These are phyloP conservation scores for Astraeus odoratus DNA, from an alignment of 768 basidiomycete species.

Conservation along the genomic window DNA sequence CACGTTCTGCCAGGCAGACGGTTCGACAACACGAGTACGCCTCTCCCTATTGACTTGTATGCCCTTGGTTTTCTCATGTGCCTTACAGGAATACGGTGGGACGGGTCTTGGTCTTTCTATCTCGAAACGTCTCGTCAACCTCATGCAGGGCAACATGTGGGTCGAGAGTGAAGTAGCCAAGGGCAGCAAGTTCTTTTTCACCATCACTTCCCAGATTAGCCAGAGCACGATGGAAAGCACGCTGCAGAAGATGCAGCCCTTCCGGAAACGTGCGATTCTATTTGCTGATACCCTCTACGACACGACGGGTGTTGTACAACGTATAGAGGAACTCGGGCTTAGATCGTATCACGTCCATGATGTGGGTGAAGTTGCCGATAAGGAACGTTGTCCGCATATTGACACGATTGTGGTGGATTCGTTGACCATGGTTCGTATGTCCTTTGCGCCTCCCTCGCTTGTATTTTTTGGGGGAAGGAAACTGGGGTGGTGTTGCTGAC, in stretches of 20 bases:
- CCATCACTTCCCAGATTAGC: constrained; percentile 81
- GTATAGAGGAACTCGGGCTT: constrained; percentile 75
- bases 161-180: constrained; percentile 91
- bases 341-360: constrained; percentile 70
- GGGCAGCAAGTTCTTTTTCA: constrained; percentile 96
- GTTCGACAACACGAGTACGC: constrained; percentile 87
- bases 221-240: constrained; percentile 68
- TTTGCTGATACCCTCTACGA: constrained; percentile 86
- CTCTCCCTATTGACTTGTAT: constrained; percentile 7
- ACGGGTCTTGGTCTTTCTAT: constrained; percentile 96
- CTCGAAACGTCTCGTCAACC: constrained; percentile 91
- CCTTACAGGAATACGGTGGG: constrained; percentile 83
- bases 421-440: constrained; percentile 70
- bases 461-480: neutral
- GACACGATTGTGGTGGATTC: constrained; percentile 97
- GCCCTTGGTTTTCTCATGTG: constrained; percentile 1
- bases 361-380: constrained; percentile 75
- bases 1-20: constrained; percentile 98
- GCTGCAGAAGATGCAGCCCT: constrained; percentile 76
- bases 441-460: constrained; percentile 5
- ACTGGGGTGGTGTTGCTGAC: constrained; percentile 4
- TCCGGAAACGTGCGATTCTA: constrained; percentile 81
- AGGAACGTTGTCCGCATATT: constrained; percentile 78
- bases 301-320: constrained; percentile 63
- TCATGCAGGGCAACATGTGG: constrained; percentile 99